Evolutionary conservation across 176 grass and related monocot species (phyloP), one percentile per base, ranked within the genome.

Genomic region (Carex pumila): DNA sequence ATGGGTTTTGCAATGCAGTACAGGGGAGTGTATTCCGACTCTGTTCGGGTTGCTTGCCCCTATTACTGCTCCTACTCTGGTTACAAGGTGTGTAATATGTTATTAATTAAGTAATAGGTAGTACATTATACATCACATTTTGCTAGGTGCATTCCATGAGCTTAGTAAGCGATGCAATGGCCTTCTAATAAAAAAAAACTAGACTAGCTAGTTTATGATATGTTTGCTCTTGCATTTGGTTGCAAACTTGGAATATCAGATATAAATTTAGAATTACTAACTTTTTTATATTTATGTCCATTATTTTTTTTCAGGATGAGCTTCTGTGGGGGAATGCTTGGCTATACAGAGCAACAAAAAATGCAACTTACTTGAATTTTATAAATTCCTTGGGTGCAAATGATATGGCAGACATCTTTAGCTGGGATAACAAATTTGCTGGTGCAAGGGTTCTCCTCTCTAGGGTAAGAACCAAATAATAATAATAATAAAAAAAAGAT

Each of bases 381-480:
- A 31, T 90, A 50, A 39, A 36, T 41, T 91, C 90, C 37, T 79
- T 94, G 29, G 87, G 67, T 41, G 92, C 60, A 79, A 87, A 83
- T 53, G 92, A 94, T 82, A 79, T 73, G 74, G 84, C 82, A 71
- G 94, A 97, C 87, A 91, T 92, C 62, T 97, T 97, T 76, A 97
- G 90, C 85, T 97, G 92, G 94, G 94, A 97, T 79, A 94, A 97
- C 81, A 97, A 97, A 83, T 91, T 92, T 84, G 89, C 92, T 79
- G 92, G 92, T 5, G 87, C 95, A 13, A 87, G 92, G 43, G 84
- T 97, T 13, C 92, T 97, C 17, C 92, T 94, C 0, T 62, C 95
- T 30, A 79, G 95, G 81, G 95, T 90, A 86, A 86, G 12, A 67
- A 54, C 45, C 62, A 21, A 11, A 12, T 39, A 39, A 39, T 39